Conservation (phyloP, 306 rosid species). For the Corylus avellana region DNA sequence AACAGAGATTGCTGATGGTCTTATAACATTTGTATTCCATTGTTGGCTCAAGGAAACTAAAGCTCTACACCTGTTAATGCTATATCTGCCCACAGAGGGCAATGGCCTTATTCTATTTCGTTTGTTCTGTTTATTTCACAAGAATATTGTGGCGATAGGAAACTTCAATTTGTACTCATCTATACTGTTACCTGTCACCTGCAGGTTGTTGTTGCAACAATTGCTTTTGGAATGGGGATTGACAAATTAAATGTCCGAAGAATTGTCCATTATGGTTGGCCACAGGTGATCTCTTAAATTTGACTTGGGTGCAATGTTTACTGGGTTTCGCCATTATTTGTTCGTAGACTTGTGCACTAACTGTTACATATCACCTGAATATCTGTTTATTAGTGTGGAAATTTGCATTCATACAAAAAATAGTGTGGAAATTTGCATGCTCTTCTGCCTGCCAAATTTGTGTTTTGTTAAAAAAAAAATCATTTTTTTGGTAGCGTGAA, state of each 20-base stretch:
- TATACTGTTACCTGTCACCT: conserved; percentile 19
- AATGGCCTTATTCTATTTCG: neutral
- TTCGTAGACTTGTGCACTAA: conserved; percentile 3
- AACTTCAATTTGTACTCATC: neutral
- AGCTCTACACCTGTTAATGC: neutral
- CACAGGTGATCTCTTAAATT: conserved; percentile 62
- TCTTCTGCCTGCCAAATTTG: neutral
- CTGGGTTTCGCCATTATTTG: conserved; percentile 21
- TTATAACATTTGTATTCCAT: neutral
- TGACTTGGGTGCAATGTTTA: conserved; percentile 10
- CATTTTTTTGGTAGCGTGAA: neutral
- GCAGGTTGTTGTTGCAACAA: conserved; percentile 93
- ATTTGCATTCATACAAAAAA: neutral
- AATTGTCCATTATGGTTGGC: conserved; percentile 98
- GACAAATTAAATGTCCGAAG: conserved; percentile 89
- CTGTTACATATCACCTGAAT: neutral
- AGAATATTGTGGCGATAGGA: neutral
- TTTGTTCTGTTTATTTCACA: conserved; percentile 16
- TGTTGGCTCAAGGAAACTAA: neutral
- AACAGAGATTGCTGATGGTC: neutral
- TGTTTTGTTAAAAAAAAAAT: neutral
- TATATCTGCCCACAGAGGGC: neutral
- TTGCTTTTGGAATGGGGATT: conserved; percentile 99
- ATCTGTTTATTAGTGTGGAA: neutral
- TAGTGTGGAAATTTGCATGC: neutral